Conservation (phyloP, 345 rosid genomes). For the Hibiscus syriacus region DNA sequence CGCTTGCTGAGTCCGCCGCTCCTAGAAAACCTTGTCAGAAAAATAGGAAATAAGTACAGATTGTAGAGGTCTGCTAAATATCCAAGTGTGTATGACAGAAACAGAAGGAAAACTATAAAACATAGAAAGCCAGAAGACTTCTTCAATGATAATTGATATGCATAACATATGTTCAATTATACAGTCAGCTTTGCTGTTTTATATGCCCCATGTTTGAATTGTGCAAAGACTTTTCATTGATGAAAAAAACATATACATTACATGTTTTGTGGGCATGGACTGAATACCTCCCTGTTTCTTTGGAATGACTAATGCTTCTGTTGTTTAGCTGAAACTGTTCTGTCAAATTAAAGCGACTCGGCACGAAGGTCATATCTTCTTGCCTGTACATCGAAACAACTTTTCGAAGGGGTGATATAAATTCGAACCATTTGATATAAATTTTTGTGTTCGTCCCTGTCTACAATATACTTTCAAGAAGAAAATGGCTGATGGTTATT, state of each 20-base stretch:
- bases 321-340: not conserved
- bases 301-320: not conserved
- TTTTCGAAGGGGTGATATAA: not conserved
- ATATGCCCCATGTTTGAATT: not conserved
- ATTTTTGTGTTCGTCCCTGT: too few relatives aligned
- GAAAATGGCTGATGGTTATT: too few relatives aligned
- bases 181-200: not conserved
- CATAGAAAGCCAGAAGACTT: too few relatives aligned
- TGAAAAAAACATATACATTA: not conserved
- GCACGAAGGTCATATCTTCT: not conserved
- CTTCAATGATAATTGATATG: slow-evolving; percentile 8
- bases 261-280: not conserved
- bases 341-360: not conserved
- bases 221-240: not conserved
- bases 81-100: not conserved
- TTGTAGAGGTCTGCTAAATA: not conserved
- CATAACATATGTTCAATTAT: not conserved
- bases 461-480: too few relatives aligned
- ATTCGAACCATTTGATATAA: too few relatives aligned
- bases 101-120: too few relatives aligned
- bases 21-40: slow-evolving; percentile 12
- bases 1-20: slow-evolving; percentile 31
- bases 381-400: not conserved
- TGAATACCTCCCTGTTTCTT: not conserved
- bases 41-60: slow-evolving; percentile 13